phyloP scores from a whole-genome alignment of 2,329 filamentous ascomycete genomes.

The Fonsecaea nubica region DNA sequence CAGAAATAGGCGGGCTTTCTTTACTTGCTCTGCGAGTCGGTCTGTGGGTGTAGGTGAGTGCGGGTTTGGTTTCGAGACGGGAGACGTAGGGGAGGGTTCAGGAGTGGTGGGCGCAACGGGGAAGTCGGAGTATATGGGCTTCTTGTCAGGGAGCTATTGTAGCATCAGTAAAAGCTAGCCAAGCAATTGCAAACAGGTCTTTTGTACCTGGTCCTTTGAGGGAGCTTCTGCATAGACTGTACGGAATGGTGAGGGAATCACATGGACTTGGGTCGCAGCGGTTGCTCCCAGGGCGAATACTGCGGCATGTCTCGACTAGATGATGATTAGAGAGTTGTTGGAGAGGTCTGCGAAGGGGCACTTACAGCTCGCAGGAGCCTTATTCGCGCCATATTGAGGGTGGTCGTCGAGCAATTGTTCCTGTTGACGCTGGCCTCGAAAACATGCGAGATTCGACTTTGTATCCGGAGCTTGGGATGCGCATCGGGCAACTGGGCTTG shows the following conservation, averaged over 20 bases:
- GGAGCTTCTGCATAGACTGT: slow-evolving; percentile 53
- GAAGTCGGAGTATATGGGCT: slow-evolving; percentile 52
- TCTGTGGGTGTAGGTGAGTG: slow-evolving; percentile 79
- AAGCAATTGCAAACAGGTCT: neutral
- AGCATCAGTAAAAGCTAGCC: slow-evolving; percentile 27
- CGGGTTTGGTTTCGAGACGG: slow-evolving; percentile 26
- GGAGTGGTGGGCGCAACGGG: slow-evolving; percentile 24
- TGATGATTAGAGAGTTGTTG: slow-evolving; percentile 14
- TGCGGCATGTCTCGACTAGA: slow-evolving; percentile 32
- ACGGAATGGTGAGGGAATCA: slow-evolving; percentile 47
- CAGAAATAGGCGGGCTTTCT: slow-evolving; percentile 77
- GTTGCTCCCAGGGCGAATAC: slow-evolving; percentile 35
- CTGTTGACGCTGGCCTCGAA: slow-evolving; percentile 8
- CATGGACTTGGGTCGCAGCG: slow-evolving; percentile 30
- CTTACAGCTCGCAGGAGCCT: slow-evolving; percentile 35
- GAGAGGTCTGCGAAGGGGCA: neutral
- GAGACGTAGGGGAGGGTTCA: slow-evolving; percentile 29
- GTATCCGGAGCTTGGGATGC: slow-evolving; percentile 13
- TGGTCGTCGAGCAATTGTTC: slow-evolving; percentile 7
- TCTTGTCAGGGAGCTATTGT: slow-evolving; percentile 42
- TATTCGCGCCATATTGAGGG: slow-evolving; percentile 31
- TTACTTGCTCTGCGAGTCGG: slow-evolving; percentile 82
- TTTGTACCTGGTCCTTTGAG: slow-evolving; percentile 43
- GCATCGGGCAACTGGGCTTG: slow-evolving; percentile 6
- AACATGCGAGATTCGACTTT: slow-evolving; percentile 7